Conservation (phyloP, 1,284 basidiomycete genomes). For the Malassezia sp. region DNA sequence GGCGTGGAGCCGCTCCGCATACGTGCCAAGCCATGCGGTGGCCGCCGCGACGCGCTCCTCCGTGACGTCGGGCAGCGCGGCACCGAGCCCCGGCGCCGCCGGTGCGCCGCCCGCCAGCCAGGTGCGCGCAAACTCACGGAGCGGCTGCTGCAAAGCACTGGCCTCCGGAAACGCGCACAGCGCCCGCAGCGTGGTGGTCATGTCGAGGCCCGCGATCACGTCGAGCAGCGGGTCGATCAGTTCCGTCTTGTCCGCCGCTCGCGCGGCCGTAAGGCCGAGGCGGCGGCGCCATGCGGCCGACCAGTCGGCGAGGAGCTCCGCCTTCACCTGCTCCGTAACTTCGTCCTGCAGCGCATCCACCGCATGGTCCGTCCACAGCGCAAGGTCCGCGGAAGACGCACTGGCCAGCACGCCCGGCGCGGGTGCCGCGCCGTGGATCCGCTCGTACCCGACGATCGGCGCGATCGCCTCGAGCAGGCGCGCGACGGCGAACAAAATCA, state of each 20-base stretch:
- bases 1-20: slow-evolving; percentile 20
- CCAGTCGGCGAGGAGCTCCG: slow-evolving; percentile 29
- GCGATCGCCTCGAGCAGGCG: slow-evolving; percentile 19
- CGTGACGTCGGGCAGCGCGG: slow-evolving; percentile 13
- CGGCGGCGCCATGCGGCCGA: slow-evolving; percentile 22
- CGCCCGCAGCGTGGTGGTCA: slow-evolving; percentile 26
- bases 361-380: slow-evolving; percentile 22
- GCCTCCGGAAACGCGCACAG: slow-evolving; percentile 21
- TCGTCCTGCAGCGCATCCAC: slow-evolving; percentile 15
- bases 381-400: slow-evolving; percentile 16
- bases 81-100: background rate
- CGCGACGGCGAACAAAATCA: slow-evolving; percentile 44
- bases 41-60: slow-evolving; percentile 20
- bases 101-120: background rate
- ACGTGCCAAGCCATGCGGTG: slow-evolving; percentile 24
- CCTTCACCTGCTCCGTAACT: slow-evolving; percentile 21
- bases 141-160: too few relatives aligned
- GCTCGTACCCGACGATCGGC: slow-evolving; percentile 26
- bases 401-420: slow-evolving; percentile 26
- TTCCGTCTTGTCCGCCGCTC: slow-evolving; percentile 15
- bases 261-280: slow-evolving; percentile 20
- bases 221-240: slow-evolving; percentile 19
- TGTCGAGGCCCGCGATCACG: slow-evolving; percentile 27
- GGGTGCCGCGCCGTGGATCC: slow-evolving; percentile 43
- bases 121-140: background rate